phyloP scores from a whole-genome alignment of 768 basidiomycete species.

The Pleurotus platypus region DNA sequence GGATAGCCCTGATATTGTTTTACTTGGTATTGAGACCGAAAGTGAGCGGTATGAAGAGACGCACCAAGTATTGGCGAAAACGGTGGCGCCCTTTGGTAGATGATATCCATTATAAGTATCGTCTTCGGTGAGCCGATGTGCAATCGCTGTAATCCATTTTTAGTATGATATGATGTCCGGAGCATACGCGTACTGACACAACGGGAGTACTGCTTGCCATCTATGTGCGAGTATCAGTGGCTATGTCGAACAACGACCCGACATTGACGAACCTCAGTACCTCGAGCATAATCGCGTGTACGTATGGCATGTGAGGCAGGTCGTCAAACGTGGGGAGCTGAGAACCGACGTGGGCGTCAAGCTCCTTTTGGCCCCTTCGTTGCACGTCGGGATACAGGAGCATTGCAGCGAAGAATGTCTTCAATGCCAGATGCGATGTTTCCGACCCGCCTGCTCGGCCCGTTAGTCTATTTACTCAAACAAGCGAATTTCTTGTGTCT shows the following conservation, averaged over 20 bases:
- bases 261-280: neutral
- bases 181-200: neutral
- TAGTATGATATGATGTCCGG: neutral
- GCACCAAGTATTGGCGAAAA: constrained; percentile 18
- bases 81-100: constrained; percentile 17
- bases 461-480: too few relatives aligned
- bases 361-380: constrained; percentile 23
- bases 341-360: constrained; percentile 20
- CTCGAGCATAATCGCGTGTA: neutral
- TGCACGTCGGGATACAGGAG: constrained; percentile 21
- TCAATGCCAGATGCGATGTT: neutral
- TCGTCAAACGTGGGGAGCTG: constrained; percentile 23
- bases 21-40: neutral
- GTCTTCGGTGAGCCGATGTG: constrained; percentile 15
- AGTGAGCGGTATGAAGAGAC: neutral
- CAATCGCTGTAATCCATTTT: constrained; percentile 8
- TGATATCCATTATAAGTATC: constrained; percentile 20
- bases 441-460: too few relatives aligned
- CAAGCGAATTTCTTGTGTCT: too few relatives aligned
- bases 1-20: constrained; percentile 19
- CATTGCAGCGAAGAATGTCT: constrained; percentile 23
- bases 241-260: neutral
- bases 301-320: neutral
- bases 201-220: neutral
- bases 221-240: neutral